Percentiles rank a stretch among this genome's conserved stretches.
Conservation (phyloP, 306 rosid genomes). For the Alnus rubra region DNA sequence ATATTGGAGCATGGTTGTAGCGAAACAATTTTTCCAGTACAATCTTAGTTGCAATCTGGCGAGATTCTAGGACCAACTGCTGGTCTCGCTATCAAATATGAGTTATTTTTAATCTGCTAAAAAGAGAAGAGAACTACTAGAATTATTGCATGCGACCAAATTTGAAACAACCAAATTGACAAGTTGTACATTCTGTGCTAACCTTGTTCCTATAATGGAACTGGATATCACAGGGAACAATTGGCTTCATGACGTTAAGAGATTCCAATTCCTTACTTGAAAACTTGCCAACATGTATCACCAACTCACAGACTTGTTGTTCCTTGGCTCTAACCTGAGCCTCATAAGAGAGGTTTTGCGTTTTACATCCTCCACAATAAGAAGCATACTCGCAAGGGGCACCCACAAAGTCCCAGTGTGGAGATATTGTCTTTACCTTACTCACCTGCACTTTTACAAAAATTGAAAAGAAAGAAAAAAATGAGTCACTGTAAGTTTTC, state of each 20-base stretch:
- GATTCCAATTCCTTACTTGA: slow-evolving; percentile 52
- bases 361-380: slow-evolving; percentile 93
- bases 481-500: background rate
- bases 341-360: slow-evolving; percentile 72
- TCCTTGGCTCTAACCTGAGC: slow-evolving; percentile 88
- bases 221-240: slow-evolving; percentile 84
- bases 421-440: slow-evolving; percentile 73
- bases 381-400: slow-evolving; percentile 94
- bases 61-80: background rate
- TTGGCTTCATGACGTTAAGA: slow-evolving; percentile 55
- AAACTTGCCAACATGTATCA: slow-evolving; percentile 74
- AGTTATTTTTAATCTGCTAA: background rate
- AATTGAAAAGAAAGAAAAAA: background rate
- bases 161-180: background rate
- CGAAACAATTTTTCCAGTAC: background rate
- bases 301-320: slow-evolving; percentile 76
- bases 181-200: slow-evolving; percentile 12
- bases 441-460: slow-evolving; percentile 52
- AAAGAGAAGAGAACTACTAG: background rate
- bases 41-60: background rate
- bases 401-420: slow-evolving; percentile 72
- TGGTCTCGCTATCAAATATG: background rate
- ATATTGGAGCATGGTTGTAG: background rate
- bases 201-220: slow-evolving; percentile 97
- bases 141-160: slow-evolving; percentile 3